Evolutionary conservation across 129 eudicot genomes (phyloP).

Genomic region (Flaveria robusta): DNA sequence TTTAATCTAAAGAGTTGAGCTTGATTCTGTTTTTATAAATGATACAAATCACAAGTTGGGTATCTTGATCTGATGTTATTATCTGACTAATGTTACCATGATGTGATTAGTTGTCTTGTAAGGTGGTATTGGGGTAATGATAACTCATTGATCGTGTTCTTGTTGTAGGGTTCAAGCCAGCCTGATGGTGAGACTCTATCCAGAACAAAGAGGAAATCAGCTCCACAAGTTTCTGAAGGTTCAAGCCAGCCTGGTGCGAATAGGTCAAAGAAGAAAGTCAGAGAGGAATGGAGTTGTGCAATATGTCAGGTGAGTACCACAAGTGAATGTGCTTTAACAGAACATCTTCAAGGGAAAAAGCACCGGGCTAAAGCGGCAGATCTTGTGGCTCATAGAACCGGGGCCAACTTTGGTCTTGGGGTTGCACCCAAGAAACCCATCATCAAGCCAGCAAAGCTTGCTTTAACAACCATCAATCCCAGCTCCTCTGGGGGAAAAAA

Average conservation of each 20-base stretch:
- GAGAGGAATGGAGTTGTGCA: slow-evolving; percentile 69
- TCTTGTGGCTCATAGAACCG: slow-evolving; percentile 39
- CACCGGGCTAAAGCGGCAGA: slow-evolving; percentile 61
- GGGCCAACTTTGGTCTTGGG: slow-evolving; percentile 50
- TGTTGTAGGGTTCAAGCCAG: slow-evolving; percentile 44
- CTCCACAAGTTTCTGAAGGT: slow-evolving; percentile 24
- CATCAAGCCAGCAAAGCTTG: slow-evolving; percentile 13
- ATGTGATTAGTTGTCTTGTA: neutral
- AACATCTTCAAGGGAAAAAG: slow-evolving; percentile 64
- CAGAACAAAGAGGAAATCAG: slow-evolving; percentile 60
- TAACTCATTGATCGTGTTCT: slow-evolving; percentile 7
- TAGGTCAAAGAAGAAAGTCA: slow-evolving; percentile 39
- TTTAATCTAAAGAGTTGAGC: neutral
- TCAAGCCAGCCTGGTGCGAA: slow-evolving; percentile 28
- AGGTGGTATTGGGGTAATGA: neutral
- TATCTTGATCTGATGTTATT: neutral
- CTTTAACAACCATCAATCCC: slow-evolving; percentile 10
- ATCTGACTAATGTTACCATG: neutral
- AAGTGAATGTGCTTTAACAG: slow-evolving; percentile 47
- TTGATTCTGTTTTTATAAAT: neutral
- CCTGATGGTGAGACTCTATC: slow-evolving; percentile 25
- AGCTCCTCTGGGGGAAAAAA: neutral
- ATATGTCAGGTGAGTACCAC: slow-evolving; percentile 65
- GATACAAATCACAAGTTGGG: neutral
- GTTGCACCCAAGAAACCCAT: slow-evolving; percentile 39